These are phyloP conservation scores for Acanthamoeba sp. DNA, from an alignment of 208 protist genomes.

Conservation along the genomic window DNA sequence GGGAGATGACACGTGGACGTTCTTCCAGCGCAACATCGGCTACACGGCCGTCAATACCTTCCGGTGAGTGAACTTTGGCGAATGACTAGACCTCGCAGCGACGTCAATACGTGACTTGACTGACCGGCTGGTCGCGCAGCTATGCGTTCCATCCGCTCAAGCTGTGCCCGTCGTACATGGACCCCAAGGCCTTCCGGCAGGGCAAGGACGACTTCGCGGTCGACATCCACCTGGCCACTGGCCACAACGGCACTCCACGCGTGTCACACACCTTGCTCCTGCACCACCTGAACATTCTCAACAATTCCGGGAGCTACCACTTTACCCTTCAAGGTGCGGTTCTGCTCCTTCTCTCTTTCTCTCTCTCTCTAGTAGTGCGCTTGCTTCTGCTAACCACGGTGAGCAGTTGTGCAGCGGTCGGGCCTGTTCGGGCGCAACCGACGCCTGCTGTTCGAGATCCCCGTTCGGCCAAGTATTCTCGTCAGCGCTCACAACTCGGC, in stretches of 20 bases:
- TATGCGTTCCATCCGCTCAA: neutral
- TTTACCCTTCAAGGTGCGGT: neutral
- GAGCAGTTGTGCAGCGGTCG: slow-evolving; percentile 11
- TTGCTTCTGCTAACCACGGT: too few species aligned
- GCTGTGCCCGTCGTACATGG: slow-evolving; percentile 7
- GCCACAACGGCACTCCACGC: neutral
- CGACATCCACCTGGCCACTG: neutral
- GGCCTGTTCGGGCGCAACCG: slow-evolving; percentile 6
- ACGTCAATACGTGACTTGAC: too few species aligned
- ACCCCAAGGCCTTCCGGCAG: neutral
- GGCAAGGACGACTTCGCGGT: neutral
- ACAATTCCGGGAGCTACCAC: neutral
- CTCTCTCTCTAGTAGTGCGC: too few species aligned
- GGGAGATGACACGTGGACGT: neutral
- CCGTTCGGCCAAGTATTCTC: neutral
- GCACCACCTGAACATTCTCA: neutral
- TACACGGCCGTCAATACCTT: neutral
- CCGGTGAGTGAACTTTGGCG: neutral
- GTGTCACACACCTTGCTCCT: neutral
- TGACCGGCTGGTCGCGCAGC: neutral
- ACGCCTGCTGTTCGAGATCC: neutral
- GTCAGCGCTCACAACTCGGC: neutral
- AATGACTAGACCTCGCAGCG: too few species aligned
- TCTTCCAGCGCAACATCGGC: neutral
- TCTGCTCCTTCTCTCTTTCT: neutral